Base-by-base conservation (phyloP, 192 early-diverging fungal species). In the Lunasporangiospora selenospora region DNA sequence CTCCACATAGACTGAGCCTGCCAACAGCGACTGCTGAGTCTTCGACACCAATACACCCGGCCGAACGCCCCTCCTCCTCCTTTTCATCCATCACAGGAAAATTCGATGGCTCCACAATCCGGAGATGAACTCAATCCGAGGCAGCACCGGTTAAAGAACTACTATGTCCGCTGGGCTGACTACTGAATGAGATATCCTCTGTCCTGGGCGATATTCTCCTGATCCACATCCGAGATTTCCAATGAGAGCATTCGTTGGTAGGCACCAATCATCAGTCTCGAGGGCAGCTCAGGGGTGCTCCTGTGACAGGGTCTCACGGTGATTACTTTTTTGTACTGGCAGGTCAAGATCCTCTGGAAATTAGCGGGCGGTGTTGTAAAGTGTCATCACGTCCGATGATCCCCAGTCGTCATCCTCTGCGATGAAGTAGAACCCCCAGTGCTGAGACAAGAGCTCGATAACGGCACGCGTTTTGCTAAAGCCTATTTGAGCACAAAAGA, bases 271-370 rank as follows among this genome's bases (percentile, higher is more conserved):
- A 73, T 56, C 18, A 62, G 6, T 1, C 11, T 30, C 4, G 47
- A 30, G 24, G 63, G 63, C 21, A 53, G 34, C 36, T 73, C 69
- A 8, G 69, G 49, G 40, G 31, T 73, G 60, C 36, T 63, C 48
- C 6, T 29, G 56, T 0, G 15, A 46, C 13, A 61, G 36, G 2
- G 4, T 19, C 12, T 70, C 66, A 12, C 54, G 39, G 1, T 52
- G 66, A 1, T 55, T 7, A 15, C 29, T 9, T 10, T 12, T 47
- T 16, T 26, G 45, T 21, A n/a, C n/a, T 5, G 55, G n/a, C 13
- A 13, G n/a, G 10, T 27, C 8, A 27, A 67, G 12, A 18, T 58
- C 53, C 6, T 52, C 49, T 1, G 43, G 42, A 13, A 19, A 13
- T 13, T 45, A 23, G n/a, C n/a, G n/a, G n/a, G n/a, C n/a, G n/a